Conservation (phyloP, 129 eudicot genomes). For the Pittosporum tobira region DNA sequence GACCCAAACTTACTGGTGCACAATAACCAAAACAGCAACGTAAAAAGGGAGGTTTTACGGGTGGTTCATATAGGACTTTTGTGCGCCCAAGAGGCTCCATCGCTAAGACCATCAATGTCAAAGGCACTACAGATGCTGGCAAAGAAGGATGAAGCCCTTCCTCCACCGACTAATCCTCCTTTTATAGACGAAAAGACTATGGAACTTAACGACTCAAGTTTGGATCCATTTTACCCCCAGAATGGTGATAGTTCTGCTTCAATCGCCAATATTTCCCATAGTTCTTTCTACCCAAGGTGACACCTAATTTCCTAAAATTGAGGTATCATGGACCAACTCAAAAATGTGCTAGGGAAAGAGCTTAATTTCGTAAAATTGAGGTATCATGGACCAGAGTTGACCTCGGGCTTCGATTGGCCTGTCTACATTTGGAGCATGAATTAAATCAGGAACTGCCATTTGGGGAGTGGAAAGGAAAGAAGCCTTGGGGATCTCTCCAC, state of each 20-base stretch:
- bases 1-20: slow-evolving; percentile 60
- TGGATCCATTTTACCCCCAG: slow-evolving; percentile 15
- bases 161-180: slow-evolving; percentile 67
- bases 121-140: slow-evolving; percentile 47
- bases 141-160: slow-evolving; percentile 44
- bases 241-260: slow-evolving; percentile 28
- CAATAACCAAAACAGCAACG: slow-evolving; percentile 13
- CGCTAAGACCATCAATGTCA: slow-evolving; percentile 68
- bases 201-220: slow-evolving; percentile 41
- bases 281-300: slow-evolving; percentile 57
- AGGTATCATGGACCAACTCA: background rate
- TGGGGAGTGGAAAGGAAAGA: background rate
- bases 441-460: background rate
- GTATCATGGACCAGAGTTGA: background rate
- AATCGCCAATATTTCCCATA: slow-evolving; percentile 48
- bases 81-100: slow-evolving; percentile 67
- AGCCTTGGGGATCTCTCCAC: background rate
- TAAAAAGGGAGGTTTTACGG: slow-evolving; percentile 30
- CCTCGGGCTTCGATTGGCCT: background rate
- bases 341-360: background rate
- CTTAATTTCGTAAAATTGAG: background rate
- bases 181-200: slow-evolving; percentile 57
- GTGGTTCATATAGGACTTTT: slow-evolving; percentile 71
- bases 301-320: slow-evolving; percentile 5
- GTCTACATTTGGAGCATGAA: background rate